These are phyloP conservation scores for Laburnicola sp. DNA, from an alignment of 2,329 filamentous ascomycete genomes.

Conservation along the genomic window DNA sequence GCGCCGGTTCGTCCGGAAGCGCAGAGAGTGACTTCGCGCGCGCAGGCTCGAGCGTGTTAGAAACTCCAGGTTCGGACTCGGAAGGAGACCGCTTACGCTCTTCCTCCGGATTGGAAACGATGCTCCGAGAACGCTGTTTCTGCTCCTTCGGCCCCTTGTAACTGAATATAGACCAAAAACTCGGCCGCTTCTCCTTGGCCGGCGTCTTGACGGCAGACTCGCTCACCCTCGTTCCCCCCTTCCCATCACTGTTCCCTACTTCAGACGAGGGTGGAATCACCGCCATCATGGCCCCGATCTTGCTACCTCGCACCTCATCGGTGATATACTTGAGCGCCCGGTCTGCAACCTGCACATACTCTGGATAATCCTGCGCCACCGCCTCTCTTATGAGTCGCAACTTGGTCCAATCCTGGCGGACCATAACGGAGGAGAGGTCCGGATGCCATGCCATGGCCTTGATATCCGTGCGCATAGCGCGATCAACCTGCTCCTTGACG, in stretches of 20 bases:
- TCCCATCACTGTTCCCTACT: not conserved
- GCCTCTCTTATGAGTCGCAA: conserved; percentile 50
- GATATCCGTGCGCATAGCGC: conserved; percentile 51
- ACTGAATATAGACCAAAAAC: conserved; percentile 37
- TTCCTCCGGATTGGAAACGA: conserved; percentile 15
- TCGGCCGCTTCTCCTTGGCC: conserved; percentile 35
- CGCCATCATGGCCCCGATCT: conserved; percentile 24
- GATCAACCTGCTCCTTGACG: conserved; percentile 50
- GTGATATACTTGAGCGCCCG: conserved; percentile 50
- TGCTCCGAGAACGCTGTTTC: conserved; percentile 28
- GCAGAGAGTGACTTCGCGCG: conserved; percentile 42
- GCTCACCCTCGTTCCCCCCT: not conserved
- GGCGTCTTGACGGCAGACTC: conserved; percentile 19
- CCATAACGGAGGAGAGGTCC: conserved; percentile 42
- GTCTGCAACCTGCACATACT: conserved; percentile 49
- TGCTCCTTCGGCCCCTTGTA: conserved; percentile 32
- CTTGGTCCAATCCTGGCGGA: conserved; percentile 46
- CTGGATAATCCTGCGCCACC: conserved; percentile 49
- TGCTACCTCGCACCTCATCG: conserved; percentile 36
- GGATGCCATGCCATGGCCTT: conserved; percentile 54
- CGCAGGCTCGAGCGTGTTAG: conserved; percentile 27
- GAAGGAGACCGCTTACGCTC: conserved; percentile 37
- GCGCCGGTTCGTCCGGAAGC: conserved; percentile 29
- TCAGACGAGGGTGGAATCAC: conserved; percentile 11
- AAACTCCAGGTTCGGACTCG: conserved; percentile 19